Base-by-base conservation (phyloP, 1,284 basidiomycete species). In the Psilocybe mexicana region DNA sequence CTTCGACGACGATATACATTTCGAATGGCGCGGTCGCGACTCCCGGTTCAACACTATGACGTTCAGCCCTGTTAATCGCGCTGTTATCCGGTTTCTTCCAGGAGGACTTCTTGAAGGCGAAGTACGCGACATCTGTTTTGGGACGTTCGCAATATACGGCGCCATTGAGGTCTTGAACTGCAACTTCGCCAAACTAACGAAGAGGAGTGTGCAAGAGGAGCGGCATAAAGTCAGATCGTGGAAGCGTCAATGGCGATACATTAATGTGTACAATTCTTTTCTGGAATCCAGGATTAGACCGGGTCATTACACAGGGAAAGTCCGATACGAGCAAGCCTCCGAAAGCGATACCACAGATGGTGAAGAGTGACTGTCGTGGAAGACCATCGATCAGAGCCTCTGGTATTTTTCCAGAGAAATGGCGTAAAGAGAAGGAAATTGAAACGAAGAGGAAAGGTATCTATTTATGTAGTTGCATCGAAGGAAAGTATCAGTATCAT, bases 11-110 rank as follows among this genome's bases (percentile, higher is more conserved):
- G 54, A 50, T 0, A 43, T 61, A 42, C 26, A 55, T 1, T 69
- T 69, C 43, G 36, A 60, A 12, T 68, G 68, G 68, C 65, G 68
- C 25, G 69, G 68, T 18, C 55, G 63, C 30, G 64, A 68, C 36
- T 24, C 55, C 30, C 18, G 18, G 18, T 61, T 64, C 26, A 24
- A 65, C 33, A 59, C 59, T 10, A 58, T 63, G 46, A 63, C 63
- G 58, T 66, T 64, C 43, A 61, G 51, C 23, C 48, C 63, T 6
- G 6, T 11, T 5, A 68, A 69, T 52, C 59, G 43, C 18, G 66
- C 60, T 8, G 55, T 51, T 33, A 61, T 69, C 54, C 59, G 60
- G 1, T 70, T 70, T 47, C 61, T 67, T 28, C 63, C 58, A 28
- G 60, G 61, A 2, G 65, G 69, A 10, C 61, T 52, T 26, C 63